These are phyloP conservation scores for Aspergillus sp. DNA, from an alignment of 2,329 filamentous ascomycete species.

Conservation along the genomic window DNA sequence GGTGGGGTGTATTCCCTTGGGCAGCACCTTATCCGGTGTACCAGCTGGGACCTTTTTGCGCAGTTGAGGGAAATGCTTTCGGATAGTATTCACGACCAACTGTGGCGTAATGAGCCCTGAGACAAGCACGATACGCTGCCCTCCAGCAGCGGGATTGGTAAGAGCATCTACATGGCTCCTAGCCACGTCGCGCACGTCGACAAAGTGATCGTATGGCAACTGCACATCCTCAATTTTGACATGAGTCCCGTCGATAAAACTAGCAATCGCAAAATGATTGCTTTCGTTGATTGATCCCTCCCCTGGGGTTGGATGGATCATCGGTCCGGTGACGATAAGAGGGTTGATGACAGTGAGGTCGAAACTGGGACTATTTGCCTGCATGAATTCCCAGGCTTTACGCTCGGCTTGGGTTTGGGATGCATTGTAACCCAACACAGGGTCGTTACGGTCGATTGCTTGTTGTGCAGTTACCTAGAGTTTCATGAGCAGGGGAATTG, in stretches of 20 bases:
- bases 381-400: slow-evolving; percentile 22
- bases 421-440: slow-evolving; percentile 20
- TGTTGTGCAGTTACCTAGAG: slow-evolving; percentile 20
- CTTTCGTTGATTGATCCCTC: slow-evolving; percentile 24
- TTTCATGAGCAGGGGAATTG: neutral
- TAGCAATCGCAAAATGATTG: slow-evolving; percentile 25
- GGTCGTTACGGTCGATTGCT: slow-evolving; percentile 16
- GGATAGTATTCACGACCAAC: slow-evolving; percentile 48
- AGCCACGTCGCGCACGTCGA: slow-evolving; percentile 18
- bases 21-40: slow-evolving; percentile 30
- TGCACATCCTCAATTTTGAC: slow-evolving; percentile 18
- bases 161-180: slow-evolving; percentile 15
- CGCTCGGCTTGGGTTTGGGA: slow-evolving; percentile 19
- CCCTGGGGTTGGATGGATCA: slow-evolving; percentile 23
- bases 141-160: slow-evolving; percentile 8
- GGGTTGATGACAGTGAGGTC: slow-evolving; percentile 23
- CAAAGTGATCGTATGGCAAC: slow-evolving; percentile 24
- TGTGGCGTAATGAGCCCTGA: slow-evolving; percentile 52
- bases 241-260: slow-evolving; percentile 27
- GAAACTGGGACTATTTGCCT: slow-evolving; percentile 13
- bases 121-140: slow-evolving; percentile 52
- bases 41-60: slow-evolving; percentile 51
- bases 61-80: slow-evolving; percentile 55
- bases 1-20: slow-evolving; percentile 24
- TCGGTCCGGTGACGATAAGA: slow-evolving; percentile 26